These are phyloP conservation scores for Thecaphora thlaspeos DNA, from an alignment of 1,284 basidiomycete genomes.

Conservation along the genomic window DNA sequence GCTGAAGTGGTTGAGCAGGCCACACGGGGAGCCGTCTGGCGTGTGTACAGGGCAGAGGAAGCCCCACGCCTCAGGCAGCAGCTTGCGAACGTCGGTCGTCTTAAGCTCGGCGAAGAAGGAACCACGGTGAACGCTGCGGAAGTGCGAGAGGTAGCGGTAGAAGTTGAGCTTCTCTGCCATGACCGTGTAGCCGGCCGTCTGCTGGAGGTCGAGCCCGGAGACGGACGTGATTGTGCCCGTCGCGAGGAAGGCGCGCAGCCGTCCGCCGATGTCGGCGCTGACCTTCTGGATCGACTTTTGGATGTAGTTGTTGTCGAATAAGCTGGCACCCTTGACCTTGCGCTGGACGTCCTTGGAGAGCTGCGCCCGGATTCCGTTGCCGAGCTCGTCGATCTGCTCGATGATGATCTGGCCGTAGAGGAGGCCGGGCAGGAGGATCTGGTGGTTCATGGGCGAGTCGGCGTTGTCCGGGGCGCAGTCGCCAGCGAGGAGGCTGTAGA, in stretches of 20 bases:
- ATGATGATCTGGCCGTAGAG: slow-evolving; percentile 98
- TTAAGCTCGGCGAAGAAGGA: slow-evolving; percentile 99
- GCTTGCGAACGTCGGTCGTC: slow-evolving; percentile 94
- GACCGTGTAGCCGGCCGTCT: slow-evolving; percentile 95
- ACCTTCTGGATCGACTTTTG: slow-evolving; percentile 73
- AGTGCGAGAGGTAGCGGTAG: slow-evolving; percentile 96
- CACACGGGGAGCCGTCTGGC: slow-evolving; percentile 96
- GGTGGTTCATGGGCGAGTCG: slow-evolving; percentile 98
- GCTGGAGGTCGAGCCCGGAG: slow-evolving; percentile 92
- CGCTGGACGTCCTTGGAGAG: slow-evolving; percentile 76
- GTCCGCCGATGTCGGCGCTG: slow-evolving; percentile 88
- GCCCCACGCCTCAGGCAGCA: slow-evolving; percentile 97
- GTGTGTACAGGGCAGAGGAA: slow-evolving; percentile 99
- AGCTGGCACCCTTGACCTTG: slow-evolving; percentile 71
- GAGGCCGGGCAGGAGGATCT: slow-evolving; percentile 89
- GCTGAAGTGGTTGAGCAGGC: slow-evolving; percentile 94
- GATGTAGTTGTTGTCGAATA: slow-evolving; percentile 83
- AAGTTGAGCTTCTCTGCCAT: slow-evolving; percentile 99
- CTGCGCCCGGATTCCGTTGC: slow-evolving; percentile 73
- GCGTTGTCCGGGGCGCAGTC: slow-evolving; percentile 93
- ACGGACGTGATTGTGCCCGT: slow-evolving; percentile 95
- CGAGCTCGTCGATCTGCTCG: slow-evolving; percentile 88
- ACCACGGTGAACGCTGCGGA: slow-evolving; percentile 96
- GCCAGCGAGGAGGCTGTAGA: slow-evolving; percentile 87
- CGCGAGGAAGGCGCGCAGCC: slow-evolving; percentile 90